Base-by-base conservation (phyloP, 2,329 filamentous ascomycete species). In the Dryadomyces quercivorus region DNA sequence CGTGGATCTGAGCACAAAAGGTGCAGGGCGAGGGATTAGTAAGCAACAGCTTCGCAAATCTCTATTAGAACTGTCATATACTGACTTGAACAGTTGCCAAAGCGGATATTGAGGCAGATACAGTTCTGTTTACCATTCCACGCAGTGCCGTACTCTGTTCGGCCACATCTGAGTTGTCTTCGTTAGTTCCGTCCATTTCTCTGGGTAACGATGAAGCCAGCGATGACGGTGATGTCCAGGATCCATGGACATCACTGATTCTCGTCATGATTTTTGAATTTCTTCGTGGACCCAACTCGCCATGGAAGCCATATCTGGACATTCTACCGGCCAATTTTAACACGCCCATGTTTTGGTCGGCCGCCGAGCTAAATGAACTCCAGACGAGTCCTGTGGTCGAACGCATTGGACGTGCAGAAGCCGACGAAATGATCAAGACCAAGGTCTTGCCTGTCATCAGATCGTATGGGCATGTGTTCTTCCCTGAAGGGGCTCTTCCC, bases 261-360 rank as follows among this genome's bases (percentile, higher is more conserved):
- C 74, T 95, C 20, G 78, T 86, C 58, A 82, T 95, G 78, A 78
- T 94, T 51, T 88, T 88, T 68, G 89, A 95, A 70, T 75, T 74
- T 54, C 68, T 82, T 8, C 82, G 67, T 66, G 82, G 67, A 51
- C 71, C 62, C 57, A 69, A 61, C 1, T 94, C 89, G 1, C 70
- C 69, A 9, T 95, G 90, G 90, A 80, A 81, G 59, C 75, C 82
- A 0, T 95, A 95, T 67, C 82, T 95, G 60, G 76, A 82, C 55
- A 74, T 95, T 20, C 75, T 95, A 5, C 89, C 89, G 1, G 61
- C 64, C 5, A 63, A 70, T 1, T 95, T 95, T 64, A 81, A 93
- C 66, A 94, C 88, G 2, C 77, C 92, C 59, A 95, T 96, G 86
- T 95, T 91, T 70, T 96, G 91, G 91, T 73, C 78, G 2, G 72